A percentile compares a stretch with the other conserved stretches of the same genome.
phyloP scores from a whole-genome alignment of 2,329 filamentous ascomycete genomes.

The Colletotrichum sp. region DNA sequence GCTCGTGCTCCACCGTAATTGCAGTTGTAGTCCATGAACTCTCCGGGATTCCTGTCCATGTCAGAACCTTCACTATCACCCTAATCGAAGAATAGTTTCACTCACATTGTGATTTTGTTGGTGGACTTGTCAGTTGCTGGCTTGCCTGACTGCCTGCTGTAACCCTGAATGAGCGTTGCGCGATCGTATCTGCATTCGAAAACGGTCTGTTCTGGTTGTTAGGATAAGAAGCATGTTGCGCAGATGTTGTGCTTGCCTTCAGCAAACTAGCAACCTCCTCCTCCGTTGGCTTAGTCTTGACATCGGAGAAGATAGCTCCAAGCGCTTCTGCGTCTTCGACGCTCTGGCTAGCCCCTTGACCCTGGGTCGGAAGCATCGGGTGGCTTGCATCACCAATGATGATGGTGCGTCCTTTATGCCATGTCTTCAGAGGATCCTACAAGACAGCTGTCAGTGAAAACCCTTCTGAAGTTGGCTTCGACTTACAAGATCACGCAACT shows the following conservation, averaged over 20 bases:
- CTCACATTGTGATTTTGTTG: conserved; percentile 2
- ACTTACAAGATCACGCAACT: conserved; percentile 41
- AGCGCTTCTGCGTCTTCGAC: conserved; percentile 46
- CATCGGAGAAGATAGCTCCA: conserved; percentile 30
- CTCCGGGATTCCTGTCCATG: conserved; percentile 39
- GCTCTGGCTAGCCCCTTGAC: conserved; percentile 45
- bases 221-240: background rate
- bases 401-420: conserved; percentile 27
- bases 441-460: background rate
- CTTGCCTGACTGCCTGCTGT: conserved; percentile 45
- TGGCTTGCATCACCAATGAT: conserved; percentile 27
- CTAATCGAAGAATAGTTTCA: too few species aligned
- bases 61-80: conserved; percentile 22
- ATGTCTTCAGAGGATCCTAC: conserved; percentile 39
- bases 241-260: background rate
- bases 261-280: conserved; percentile 27
- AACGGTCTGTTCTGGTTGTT: conserved; percentile 5
- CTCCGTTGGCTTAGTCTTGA: conserved; percentile 11
- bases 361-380: conserved; percentile 42
- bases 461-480: background rate
- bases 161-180: conserved; percentile 43
- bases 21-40: conserved; percentile 48
- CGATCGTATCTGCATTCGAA: conserved; percentile 37
- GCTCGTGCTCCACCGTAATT: conserved; percentile 37
- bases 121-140: conserved; percentile 35